Evolutionary conservation across 2,329 filamentous ascomycete genomes (phyloP).

Genomic region (Graphilbum fragrans): DNA sequence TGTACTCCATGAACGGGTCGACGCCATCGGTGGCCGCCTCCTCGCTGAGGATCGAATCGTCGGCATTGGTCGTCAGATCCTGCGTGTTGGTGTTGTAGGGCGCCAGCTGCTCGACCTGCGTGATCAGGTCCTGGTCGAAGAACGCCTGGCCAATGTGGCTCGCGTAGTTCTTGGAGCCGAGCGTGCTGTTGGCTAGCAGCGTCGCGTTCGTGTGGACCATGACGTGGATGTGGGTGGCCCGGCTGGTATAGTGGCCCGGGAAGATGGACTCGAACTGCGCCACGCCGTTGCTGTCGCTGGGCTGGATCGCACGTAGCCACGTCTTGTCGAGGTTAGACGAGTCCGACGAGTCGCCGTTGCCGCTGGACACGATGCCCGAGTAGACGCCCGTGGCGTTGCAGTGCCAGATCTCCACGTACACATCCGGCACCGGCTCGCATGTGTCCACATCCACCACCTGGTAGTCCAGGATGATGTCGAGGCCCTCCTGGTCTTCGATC

Average conservation of each 20-base stretch:
- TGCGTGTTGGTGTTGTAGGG: slow-evolving; percentile 33
- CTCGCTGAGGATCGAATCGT: slow-evolving; percentile 27
- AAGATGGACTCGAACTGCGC: slow-evolving; percentile 28
- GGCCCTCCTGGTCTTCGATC: slow-evolving; percentile 31
- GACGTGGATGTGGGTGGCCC: slow-evolving; percentile 25
- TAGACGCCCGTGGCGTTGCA: slow-evolving; percentile 29
- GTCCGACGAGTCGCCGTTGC: slow-evolving; percentile 19
- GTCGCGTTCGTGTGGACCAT: slow-evolving; percentile 15
- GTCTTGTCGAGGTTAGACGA: slow-evolving; percentile 22
- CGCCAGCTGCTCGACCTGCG: slow-evolving; percentile 29
- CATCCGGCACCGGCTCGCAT: slow-evolving; percentile 35
- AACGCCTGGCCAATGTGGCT: slow-evolving; percentile 50
- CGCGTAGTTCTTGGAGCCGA: slow-evolving; percentile 30
- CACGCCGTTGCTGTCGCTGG: slow-evolving; percentile 26
- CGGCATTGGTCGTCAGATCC: slow-evolving; percentile 30
- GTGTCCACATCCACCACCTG: slow-evolving; percentile 42
- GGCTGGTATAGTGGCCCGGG: slow-evolving; percentile 32
- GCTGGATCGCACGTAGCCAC: slow-evolving; percentile 30
- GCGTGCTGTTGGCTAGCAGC: slow-evolving; percentile 34
- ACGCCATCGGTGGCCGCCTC: slow-evolving; percentile 20
- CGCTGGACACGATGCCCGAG: slow-evolving; percentile 19
- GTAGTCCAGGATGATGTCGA: slow-evolving; percentile 36
- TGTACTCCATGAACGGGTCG: slow-evolving; percentile 42
- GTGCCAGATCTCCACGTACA: slow-evolving; percentile 40
- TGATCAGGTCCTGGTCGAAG: slow-evolving; percentile 44